These are phyloP conservation scores for Pichia californica DNA, from an alignment of 805 yeast species.

Conservation along the genomic window DNA sequence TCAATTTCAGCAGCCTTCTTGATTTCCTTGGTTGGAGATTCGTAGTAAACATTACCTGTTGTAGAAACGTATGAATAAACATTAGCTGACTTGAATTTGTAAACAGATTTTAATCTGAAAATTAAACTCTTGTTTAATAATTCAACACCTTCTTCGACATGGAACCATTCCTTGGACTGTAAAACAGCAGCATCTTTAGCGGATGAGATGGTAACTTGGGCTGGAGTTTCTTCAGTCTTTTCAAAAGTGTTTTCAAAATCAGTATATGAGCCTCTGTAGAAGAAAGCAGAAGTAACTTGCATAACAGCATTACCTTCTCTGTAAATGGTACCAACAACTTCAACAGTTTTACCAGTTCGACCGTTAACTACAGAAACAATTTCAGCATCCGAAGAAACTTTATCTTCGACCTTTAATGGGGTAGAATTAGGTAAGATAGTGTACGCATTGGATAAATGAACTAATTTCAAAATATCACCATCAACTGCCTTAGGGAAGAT, in stretches of 20 bases:
- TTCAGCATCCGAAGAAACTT: slow-evolving; percentile 74
- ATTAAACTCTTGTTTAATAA: slow-evolving; percentile 74
- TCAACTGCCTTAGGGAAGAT: slow-evolving; percentile 94
- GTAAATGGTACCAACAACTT: slow-evolving; percentile 83
- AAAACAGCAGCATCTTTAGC: slow-evolving; percentile 90
- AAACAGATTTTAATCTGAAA: slow-evolving; percentile 82
- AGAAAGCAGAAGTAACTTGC: slow-evolving; percentile 93
- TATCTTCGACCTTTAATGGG: slow-evolving; percentile 84
- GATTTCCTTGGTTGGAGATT: slow-evolving; percentile 87
- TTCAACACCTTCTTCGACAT: slow-evolving; percentile 63
- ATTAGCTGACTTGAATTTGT: slow-evolving; percentile 68
- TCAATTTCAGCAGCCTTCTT: slow-evolving; percentile 76
- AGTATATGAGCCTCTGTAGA: slow-evolving; percentile 86
- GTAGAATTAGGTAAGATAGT: slow-evolving; percentile 87
- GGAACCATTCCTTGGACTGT: slow-evolving; percentile 97
- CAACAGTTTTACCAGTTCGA: slow-evolving; percentile 91
- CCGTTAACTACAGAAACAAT: slow-evolving; percentile 86
- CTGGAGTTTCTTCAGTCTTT: slow-evolving; percentile 80
- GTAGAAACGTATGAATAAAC: slow-evolving; percentile 78
- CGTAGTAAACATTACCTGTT: slow-evolving; percentile 77
- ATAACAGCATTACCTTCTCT: slow-evolving; percentile 75
- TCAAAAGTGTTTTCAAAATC: slow-evolving; percentile 93
- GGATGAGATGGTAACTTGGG: slow-evolving; percentile 63
- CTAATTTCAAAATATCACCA: slow-evolving; percentile 91
- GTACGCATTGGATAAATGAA: slow-evolving; percentile 92